A percentile compares a stretch with the other conserved stretches of the same genome.
These are phyloP conservation scores for Solanum dulcamara DNA, from an alignment of 257 asterid species.

Conservation along the genomic window DNA sequence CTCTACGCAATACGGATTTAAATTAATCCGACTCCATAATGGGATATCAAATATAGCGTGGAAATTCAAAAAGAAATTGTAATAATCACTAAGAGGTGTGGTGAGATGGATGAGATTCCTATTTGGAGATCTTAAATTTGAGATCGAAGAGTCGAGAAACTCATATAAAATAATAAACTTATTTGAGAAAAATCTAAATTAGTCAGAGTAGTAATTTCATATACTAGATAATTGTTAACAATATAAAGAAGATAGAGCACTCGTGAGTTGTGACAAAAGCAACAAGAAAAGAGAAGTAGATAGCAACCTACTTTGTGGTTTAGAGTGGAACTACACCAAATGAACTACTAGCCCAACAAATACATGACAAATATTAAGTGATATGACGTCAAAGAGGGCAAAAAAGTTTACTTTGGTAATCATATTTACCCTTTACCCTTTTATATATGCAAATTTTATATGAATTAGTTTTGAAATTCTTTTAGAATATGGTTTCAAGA, in stretches of 20 bases:
- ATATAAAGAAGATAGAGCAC: neutral
- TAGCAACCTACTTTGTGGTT: neutral
- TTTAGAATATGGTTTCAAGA: neutral
- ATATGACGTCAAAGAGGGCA: neutral
- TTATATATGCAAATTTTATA: neutral
- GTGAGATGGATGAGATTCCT: neutral
- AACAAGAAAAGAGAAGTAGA: neutral
- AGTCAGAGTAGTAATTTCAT: neutral
- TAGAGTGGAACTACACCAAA: neutral
- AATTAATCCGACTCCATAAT: neutral
- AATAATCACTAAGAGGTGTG: neutral
- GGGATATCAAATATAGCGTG: neutral
- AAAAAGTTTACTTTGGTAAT: neutral
- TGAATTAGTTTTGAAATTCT: neutral
- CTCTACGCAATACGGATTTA: neutral
- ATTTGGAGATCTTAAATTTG: neutral
- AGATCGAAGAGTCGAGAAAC: neutral
- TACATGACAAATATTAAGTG: neutral
- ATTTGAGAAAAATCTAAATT: no score
- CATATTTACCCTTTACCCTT: neutral
- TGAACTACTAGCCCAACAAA: neutral
- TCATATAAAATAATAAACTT: no score
- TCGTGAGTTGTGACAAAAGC: neutral
- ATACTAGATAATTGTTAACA: neutral
- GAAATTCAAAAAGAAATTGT: fast-evolving